Base-by-base conservation (phyloP, 805 yeast genomes). In the Yamadazyma laniorum region DNA sequence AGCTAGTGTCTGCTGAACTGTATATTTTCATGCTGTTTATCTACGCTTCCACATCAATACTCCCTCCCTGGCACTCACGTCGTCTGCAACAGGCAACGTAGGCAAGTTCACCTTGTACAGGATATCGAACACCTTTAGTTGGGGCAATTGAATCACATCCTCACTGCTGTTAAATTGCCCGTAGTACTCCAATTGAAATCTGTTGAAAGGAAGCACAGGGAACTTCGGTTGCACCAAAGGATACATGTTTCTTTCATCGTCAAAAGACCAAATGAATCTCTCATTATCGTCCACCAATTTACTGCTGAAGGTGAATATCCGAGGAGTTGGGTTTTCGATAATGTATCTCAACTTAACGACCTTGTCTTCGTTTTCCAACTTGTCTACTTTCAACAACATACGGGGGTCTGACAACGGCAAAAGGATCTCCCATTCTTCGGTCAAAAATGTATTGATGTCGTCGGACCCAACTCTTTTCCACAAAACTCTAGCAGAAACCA, bases 301-400 rank as follows among this genome's bases (percentile, higher is more conserved):
- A 2, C 79, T 65, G 9, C 80, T 60, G 48, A 84, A 87, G 8
- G 79, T 77, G 46, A 87, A 78, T 2, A 82, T 72, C 30, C 82
- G 67, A 2, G 83, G 70, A 0, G 95, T 82, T 11, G 95, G 89
- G 51, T 86, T 86, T 52, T 86, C 95, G 34, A 86, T 52, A 35
- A 70, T 67, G 52, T 76, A 85, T 11, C 53, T 63, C 30, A 78
- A 54, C 29, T 52, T 57, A 12, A 66, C 47, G 2, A 42, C 44
- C 21, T 47, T 51, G 43, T 22, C 49, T 48, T 31, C 52, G 13
- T 18, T 43, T 1, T 43, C 47, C 6, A 30, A 13, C 3, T 18
- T 9, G 6, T 43, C 47, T 3, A 67, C 53, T n/a, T 56, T 60
- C 3, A 82, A 65, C 22, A 85, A 56, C 2, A 81, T 79, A 35